These are phyloP conservation scores for Neocatenulostroma microsporum DNA, from an alignment of 2,329 filamentous ascomycete species.

Conservation along the genomic window DNA sequence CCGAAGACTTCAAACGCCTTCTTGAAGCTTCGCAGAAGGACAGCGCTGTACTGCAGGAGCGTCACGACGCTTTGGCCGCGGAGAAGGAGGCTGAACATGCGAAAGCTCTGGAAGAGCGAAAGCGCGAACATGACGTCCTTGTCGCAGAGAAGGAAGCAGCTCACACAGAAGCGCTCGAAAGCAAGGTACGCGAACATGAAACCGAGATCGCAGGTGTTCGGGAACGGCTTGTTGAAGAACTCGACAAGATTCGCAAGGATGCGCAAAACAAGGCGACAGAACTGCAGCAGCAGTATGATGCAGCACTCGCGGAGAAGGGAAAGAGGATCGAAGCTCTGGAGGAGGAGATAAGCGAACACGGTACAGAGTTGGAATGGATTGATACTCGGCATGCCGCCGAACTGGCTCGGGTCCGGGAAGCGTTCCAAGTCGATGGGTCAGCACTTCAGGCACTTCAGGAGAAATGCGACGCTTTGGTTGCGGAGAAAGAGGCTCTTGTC, in stretches of 20 bases:
- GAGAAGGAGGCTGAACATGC: slow-evolving; percentile 8
- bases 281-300: neutral
- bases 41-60: too few relatives aligned
- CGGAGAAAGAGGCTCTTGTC: slow-evolving; percentile 10
- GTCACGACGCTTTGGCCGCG: too few relatives aligned
- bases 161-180: slow-evolving; percentile 5
- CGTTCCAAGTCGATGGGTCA: too few relatives aligned
- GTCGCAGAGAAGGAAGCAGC: neutral
- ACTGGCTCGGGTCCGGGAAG: too few relatives aligned
- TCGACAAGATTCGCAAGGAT: neutral
- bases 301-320: neutral
- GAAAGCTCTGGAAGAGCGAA: slow-evolving; percentile 5
- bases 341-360: neutral
- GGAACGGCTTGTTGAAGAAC: too few relatives aligned
- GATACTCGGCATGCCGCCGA: too few relatives aligned
- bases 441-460: slow-evolving; percentile 4
- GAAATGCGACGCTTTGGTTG: slow-evolving; percentile 6
- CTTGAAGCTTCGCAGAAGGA: too few relatives aligned
- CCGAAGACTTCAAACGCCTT: too few relatives aligned
- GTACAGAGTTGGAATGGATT: too few relatives aligned
- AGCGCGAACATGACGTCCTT: slow-evolving; percentile 3
- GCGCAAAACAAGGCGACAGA: neutral
- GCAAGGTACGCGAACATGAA: slow-evolving; percentile 5
- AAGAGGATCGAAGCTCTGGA: slow-evolving; percentile 2
- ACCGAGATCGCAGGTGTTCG: too few relatives aligned